Evolutionary conservation across 768 basidiomycete species (phyloP), one percentile per base, ranked within the genome.

Genomic region (Mycena polygramma): DNA sequence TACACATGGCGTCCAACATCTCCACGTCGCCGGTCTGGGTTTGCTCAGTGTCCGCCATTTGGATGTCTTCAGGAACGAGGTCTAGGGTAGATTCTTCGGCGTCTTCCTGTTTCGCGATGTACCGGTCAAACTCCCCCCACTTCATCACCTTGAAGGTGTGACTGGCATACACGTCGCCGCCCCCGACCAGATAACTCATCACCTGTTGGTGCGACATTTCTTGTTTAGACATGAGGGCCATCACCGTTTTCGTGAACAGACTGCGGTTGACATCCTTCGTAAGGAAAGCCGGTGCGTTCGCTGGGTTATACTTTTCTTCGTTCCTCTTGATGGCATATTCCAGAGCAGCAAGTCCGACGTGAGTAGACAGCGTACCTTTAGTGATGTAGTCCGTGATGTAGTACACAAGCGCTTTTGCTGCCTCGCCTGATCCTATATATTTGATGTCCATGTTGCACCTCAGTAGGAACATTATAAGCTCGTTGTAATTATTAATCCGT

Each of bases 331-430:
- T 61, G 4, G 73, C 75, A n/a, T 61, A 62, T 39, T 68, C 26
- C 7, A 76, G 17, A 0, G 77, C 75, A 1, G 59, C 48, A 1
- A 74, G 52, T 7, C 75, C 71, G 0, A 74, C 64, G 62, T 80
- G 69, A 0, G 69, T 53, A 3, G 73, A 70, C 19, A 80, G n/a
- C 11, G 68, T 36, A 1, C 60, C 46, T 58, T 83, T 83, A 0
- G 80, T 82, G 10, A 83, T 80, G 52, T 83, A 83, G 45, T 83
- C 82, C 0, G 79, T 82, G 0, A 81, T 71, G 26, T 83, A 83
- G 55, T 74, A 81, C 0, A 82, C 63, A 0, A 79, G 39, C 0
- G 79, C 80, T 54, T 81, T 82, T 0, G 78, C 79, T 0, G 72
- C 71, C 19, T 71, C 66, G 0, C 81, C 80, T 0, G 77, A 81